phyloP scores from a whole-genome alignment of 805 yeast genomes.

The Pichia californica region DNA sequence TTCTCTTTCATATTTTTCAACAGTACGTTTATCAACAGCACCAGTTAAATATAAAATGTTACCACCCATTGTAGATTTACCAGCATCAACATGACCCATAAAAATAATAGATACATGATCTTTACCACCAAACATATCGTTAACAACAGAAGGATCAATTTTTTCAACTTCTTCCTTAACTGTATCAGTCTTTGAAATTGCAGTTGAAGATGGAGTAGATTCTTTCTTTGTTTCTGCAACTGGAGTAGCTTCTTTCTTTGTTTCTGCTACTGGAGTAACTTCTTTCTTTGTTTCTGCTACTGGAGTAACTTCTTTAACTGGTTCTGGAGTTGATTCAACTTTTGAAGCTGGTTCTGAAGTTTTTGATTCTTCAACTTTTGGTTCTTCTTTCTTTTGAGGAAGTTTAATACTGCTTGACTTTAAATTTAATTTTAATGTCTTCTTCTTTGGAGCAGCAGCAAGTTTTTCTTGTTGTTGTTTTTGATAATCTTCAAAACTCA shows the following conservation, averaged over 20 bases:
- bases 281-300: constrained; percentile 26
- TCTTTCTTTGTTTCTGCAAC: constrained; percentile 16
- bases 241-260: constrained; percentile 25
- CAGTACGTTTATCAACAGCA: constrained; percentile 96
- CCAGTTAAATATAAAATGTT: constrained; percentile 89
- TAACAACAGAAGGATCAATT: constrained; percentile 80
- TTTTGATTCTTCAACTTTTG: constrained; percentile 20
- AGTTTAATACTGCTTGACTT: constrained; percentile 47
- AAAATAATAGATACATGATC: constrained; percentile 95
- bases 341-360: constrained; percentile 3
- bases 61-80: constrained; percentile 99
- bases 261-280: constrained; percentile 24
- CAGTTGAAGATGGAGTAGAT: constrained; percentile 15
- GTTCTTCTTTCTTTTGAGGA: constrained; percentile 38
- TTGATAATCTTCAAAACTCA: constrained; percentile 80
- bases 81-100: constrained; percentile 99
- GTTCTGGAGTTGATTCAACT: constrained; percentile 21
- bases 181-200: constrained; percentile 20
- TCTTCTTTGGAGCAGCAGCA: constrained; percentile 50
- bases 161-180: constrained; percentile 70
- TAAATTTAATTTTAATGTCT: constrained; percentile 58
- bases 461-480: constrained; percentile 49
- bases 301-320: constrained; percentile 16
- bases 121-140: constrained; percentile 93
- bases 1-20: constrained; percentile 95